phyloP scores from a whole-genome alignment of 805 yeast species.

The Candida nonsorbophila region DNA sequence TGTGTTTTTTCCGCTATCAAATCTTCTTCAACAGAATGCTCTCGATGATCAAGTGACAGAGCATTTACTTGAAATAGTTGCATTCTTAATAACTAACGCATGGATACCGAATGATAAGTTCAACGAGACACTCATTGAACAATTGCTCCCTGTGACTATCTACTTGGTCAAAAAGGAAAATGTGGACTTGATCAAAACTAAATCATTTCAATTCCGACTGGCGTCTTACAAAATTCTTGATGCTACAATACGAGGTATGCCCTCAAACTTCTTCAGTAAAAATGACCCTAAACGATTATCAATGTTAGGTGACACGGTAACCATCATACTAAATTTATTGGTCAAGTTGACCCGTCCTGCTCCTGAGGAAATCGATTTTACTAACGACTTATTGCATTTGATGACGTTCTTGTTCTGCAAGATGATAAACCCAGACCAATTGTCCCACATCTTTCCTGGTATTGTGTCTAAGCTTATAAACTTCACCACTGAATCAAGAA shows the following conservation, averaged over 20 bases:
- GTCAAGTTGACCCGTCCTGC: conserved; percentile 3
- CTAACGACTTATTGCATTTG: conserved; percentile 10
- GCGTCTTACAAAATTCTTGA: too few species aligned
- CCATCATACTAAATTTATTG: conserved; percentile 16
- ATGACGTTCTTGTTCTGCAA: conserved; percentile 1
- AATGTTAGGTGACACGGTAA: conserved; percentile 23
- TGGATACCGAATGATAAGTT: conserved; percentile 21
- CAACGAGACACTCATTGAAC: conserved; percentile 23
- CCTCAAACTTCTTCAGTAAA: conserved; percentile 1
- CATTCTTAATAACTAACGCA: conserved; percentile 20
- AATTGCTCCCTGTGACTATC: conserved; percentile 26
- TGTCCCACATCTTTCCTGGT: conserved; percentile 38
- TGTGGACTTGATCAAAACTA: conserved; percentile 1
- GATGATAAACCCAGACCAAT: conserved; percentile 21
- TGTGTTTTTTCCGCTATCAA: conserved; percentile 34
- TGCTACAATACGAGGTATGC: neutral
- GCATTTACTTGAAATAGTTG: conserved; percentile 21
- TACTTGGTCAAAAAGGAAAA: conserved; percentile 3
- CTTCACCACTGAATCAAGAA: conserved; percentile 15
- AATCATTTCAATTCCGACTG: conserved; percentile 11
- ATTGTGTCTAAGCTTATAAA: conserved; percentile 26
- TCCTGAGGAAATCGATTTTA: conserved; percentile 13
- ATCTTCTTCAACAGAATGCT: conserved; percentile 20
- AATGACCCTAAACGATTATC: conserved; percentile 15
- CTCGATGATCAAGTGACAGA: conserved; percentile 15